These are phyloP conservation scores for Tricharina praecox DNA, from an alignment of 495 filamentous ascomycete genomes.

Conservation along the genomic window DNA sequence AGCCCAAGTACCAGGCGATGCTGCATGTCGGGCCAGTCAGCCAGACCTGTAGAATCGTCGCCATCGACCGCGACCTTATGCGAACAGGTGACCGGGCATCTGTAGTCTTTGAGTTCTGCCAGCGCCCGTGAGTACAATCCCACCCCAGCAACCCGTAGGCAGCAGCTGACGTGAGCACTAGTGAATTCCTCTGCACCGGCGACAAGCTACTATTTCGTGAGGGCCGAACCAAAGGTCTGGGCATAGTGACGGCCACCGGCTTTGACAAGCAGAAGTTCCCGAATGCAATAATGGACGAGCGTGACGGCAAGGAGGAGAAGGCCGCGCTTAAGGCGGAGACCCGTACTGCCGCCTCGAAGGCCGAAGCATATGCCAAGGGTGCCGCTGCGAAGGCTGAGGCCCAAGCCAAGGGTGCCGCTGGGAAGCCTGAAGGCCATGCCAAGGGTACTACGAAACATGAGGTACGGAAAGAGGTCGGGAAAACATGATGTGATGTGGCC, in stretches of 20 bases:
- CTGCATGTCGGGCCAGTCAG: constrained; percentile 88
- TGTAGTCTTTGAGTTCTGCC: constrained; percentile 88
- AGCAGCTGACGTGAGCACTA: too few species aligned
- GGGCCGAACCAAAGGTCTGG: constrained; percentile 84
- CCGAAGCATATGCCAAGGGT: neutral
- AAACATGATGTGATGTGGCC: neutral
- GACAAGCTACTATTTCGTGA: constrained; percentile 88
- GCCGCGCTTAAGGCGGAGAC: neutral
- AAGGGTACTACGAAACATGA: neutral
- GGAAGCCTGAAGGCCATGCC: too few species aligned
- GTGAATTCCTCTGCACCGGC: constrained; percentile 70
- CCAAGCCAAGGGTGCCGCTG: too few species aligned
- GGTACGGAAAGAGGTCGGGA: neutral
- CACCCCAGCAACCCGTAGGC: too few species aligned
- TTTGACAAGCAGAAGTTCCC: constrained; percentile 42
- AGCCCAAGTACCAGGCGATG: constrained; percentile 96
- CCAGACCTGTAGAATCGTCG: constrained; percentile 93
- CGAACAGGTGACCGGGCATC: constrained; percentile 80
- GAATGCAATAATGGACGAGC: constrained; percentile 3
- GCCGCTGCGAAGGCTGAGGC: neutral
- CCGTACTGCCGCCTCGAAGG: too few species aligned
- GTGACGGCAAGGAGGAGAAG: constrained; percentile 1
- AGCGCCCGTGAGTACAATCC: constrained; percentile 57
- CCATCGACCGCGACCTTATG: constrained; percentile 91
- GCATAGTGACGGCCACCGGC: constrained; percentile 81